Percentiles rank a stretch among this genome's conserved stretches.
phyloP scores from a whole-genome alignment of 2,329 filamentous ascomycete genomes.

The Alternaria brassicicola region DNA sequence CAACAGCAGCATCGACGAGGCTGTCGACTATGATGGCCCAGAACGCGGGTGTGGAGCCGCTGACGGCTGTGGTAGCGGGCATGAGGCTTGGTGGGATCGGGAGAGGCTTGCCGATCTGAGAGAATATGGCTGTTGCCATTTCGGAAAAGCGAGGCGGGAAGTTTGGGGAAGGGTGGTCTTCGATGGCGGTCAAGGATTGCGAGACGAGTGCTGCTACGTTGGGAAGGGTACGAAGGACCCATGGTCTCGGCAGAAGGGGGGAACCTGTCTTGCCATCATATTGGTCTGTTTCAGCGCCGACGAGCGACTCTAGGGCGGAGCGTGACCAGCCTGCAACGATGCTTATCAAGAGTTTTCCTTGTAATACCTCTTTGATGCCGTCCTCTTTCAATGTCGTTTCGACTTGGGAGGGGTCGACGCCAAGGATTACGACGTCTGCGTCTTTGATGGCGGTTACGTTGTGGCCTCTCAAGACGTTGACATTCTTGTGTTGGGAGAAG shows the following conservation, averaged over 20 bases:
- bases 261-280: no score
- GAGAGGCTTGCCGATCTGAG: slow-evolving; percentile 29
- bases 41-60: slow-evolving; percentile 42
- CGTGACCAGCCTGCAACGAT: slow-evolving; percentile 1
- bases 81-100: slow-evolving; percentile 31
- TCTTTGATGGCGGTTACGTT: not conserved
- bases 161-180: slow-evolving; percentile 24
- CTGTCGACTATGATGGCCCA: slow-evolving; percentile 42
- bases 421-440: not conserved
- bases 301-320: not conserved
- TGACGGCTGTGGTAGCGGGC: slow-evolving; percentile 38
- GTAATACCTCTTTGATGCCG: not conserved
- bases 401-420: not conserved
- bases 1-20: slow-evolving; percentile 40
- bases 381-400: not conserved
- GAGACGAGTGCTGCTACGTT: slow-evolving; percentile 55
- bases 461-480: not conserved
- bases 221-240: slow-evolving; percentile 52
- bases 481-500: not conserved
- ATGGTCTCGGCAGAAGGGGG: no score
- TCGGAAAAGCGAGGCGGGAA: slow-evolving; percentile 23
- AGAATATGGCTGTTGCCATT: slow-evolving; percentile 31
- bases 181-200: slow-evolving; percentile 50
- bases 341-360: not conserved
- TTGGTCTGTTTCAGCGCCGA: not conserved